Conservation (phyloP, 305 asterid genomes). For the Caryopteris hybrid region DNA sequence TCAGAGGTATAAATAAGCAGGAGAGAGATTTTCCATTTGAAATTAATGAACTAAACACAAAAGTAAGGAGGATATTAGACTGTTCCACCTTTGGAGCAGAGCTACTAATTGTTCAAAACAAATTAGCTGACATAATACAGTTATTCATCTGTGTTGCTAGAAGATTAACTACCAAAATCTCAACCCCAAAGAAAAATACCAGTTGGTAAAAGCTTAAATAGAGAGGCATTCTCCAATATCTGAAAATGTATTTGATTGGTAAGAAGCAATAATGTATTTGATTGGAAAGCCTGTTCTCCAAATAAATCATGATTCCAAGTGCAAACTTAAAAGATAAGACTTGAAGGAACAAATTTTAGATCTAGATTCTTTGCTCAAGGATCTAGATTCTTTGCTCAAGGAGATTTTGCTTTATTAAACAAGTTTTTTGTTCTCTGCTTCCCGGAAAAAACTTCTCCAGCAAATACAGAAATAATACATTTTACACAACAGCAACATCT, state of each 20-base stretch:
- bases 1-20: not conserved
- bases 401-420: not conserved
- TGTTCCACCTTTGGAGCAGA: not conserved
- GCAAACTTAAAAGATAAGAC: not conserved
- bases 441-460: not conserved
- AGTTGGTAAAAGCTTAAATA: not conserved
- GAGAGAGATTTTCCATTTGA: conserved; percentile 1
- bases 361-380: not conserved
- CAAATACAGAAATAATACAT: not conserved
- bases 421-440: not conserved
- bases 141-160: not conserved
- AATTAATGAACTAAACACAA: conserved; percentile 8
- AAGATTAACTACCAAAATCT: not conserved
- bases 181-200: not conserved
- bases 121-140: not conserved
- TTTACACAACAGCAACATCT: not conserved
- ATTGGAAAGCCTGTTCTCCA: not conserved
- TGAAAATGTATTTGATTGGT: not conserved
- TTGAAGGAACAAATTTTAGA: not conserved
- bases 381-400: not conserved
- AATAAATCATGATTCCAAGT: not conserved
- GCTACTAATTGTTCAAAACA: not conserved
- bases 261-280: not conserved
- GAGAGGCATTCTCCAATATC: not conserved
- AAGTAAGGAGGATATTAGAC: not conserved